phyloP scores from a whole-genome alignment of 1,284 basidiomycete genomes.

The Serendipita sp. region DNA sequence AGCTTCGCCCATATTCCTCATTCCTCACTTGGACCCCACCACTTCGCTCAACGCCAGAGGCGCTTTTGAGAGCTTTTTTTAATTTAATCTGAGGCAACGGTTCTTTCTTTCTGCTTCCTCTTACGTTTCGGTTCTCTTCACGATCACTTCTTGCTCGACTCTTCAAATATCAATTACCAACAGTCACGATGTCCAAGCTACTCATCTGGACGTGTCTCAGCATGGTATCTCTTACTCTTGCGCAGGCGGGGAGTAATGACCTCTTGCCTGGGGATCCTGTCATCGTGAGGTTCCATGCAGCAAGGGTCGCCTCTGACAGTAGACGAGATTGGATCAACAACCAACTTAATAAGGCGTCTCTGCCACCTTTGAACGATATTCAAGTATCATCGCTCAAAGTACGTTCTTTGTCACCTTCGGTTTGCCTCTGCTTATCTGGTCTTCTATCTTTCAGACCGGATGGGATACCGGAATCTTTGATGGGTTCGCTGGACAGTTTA shows the following conservation, averaged over 20 bases:
- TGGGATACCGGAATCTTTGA: background rate
- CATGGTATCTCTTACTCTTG: background rate
- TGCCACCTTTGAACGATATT: background rate
- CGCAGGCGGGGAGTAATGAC: background rate
- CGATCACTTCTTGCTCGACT: background rate
- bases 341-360: background rate
- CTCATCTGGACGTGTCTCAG: background rate
- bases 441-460: background rate
- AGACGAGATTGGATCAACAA: background rate
- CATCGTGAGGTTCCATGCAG: background rate
- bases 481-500: conserved; percentile 13
- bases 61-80: background rate
- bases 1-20: background rate
- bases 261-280: background rate
- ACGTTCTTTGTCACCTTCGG: background rate
- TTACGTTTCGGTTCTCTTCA: background rate
- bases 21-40: background rate
- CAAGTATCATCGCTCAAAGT: background rate
- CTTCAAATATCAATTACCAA: too few species aligned
- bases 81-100: background rate
- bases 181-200: background rate
- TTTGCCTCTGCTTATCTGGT: background rate
- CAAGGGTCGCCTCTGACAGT: background rate
- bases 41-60: background rate
- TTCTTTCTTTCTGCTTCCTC: background rate